Percentiles rank a stretch among this genome's conserved stretches.
Evolutionary conservation across 805 yeast genomes (phyloP).

Genomic region (Wickerhamomyces tratensis): DNA sequence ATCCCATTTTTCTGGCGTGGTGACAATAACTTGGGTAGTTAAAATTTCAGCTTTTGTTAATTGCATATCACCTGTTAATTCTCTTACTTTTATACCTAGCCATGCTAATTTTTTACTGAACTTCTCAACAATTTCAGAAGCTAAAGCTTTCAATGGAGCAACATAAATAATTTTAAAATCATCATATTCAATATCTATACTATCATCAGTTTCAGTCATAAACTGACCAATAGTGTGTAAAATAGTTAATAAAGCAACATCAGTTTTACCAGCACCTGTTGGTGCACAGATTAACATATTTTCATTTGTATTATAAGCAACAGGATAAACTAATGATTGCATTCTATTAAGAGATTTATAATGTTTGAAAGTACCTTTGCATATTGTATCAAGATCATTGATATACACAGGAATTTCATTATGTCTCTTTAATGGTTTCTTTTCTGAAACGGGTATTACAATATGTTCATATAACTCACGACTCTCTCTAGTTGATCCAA

Average conservation of each 20-base stretch:
- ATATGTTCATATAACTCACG: conserved; percentile 70
- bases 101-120: conserved; percentile 68
- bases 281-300: conserved; percentile 97
- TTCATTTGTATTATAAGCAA: conserved; percentile 88
- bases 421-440: conserved; percentile 26
- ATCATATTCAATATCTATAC: conserved; percentile 60
- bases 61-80: conserved; percentile 95
- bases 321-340: conserved; percentile 86
- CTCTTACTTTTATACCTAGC: conserved; percentile 81
- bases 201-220: conserved; percentile 42
- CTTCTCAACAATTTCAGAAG: conserved; percentile 94
- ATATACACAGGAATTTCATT: conserved; percentile 44
- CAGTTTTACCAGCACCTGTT: conserved; percentile 97
- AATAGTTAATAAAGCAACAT: conserved; percentile 77
- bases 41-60: conserved; percentile 70
- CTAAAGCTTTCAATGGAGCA: conserved; percentile 89
- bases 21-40: conserved; percentile 80
- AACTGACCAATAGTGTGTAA: conserved; percentile 72
- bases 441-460: conserved; percentile 66
- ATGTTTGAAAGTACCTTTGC: conserved; percentile 76
- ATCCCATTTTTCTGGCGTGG: conserved; percentile 97
- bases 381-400: conserved; percentile 59
- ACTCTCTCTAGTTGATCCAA: conserved; percentile 63
- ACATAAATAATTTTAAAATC: conserved; percentile 88
- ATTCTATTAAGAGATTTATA: conserved; percentile 74